Evolutionary conservation across 208 protist genomes (phyloP).

Genomic region (Leishmania amazonensis): DNA sequence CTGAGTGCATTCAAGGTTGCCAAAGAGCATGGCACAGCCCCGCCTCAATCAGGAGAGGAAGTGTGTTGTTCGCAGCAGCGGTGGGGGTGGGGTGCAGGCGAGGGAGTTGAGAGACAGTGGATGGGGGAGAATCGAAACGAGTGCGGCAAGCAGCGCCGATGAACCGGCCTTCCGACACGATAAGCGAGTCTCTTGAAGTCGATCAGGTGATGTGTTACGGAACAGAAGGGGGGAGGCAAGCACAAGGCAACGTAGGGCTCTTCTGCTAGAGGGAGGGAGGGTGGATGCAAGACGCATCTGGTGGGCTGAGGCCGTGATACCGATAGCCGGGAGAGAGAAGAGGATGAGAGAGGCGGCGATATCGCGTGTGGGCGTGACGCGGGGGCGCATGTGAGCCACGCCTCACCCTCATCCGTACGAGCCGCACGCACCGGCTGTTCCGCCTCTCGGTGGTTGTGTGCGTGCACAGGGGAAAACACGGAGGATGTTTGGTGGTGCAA

Average conservation of each 20-base stretch:
- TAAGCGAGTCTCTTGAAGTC: not conserved
- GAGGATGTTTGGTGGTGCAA: not conserved
- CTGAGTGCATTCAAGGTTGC: slow-evolving; percentile 21
- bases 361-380: not conserved
- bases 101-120: not conserved
- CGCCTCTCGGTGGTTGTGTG: not conserved
- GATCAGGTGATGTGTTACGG: not conserved
- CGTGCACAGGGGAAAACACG: not conserved
- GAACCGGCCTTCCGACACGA: not conserved
- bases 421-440: not conserved
- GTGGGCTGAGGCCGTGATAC: not conserved
- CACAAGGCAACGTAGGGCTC: not conserved
- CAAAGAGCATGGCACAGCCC: not conserved
- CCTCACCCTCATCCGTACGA: not conserved
- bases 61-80: not conserved
- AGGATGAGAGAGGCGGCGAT: not conserved
- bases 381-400: not conserved
- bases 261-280: not conserved
- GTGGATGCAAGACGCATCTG: not conserved
- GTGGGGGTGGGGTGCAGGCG: not conserved
- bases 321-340: not conserved
- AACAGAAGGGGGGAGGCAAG: not conserved
- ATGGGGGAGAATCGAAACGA: not conserved
- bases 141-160: not conserved
- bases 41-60: not conserved